Evolutionary conservation across 805 yeast genomes (phyloP).

Genomic region (Yarrowia sp.): DNA sequence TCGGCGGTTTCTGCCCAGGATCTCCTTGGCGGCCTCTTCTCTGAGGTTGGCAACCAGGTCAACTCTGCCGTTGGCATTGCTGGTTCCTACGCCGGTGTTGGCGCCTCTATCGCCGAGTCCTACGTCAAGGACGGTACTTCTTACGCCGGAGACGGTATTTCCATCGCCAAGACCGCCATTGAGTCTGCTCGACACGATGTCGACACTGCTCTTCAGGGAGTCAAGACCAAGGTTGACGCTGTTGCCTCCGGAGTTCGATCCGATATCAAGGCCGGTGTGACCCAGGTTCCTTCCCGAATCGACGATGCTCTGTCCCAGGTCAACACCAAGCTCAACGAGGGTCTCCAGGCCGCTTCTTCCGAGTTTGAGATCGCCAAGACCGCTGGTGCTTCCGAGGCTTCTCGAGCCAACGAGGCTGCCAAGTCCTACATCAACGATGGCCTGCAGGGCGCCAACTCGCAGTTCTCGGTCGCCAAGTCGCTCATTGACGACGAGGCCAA

Average conservation of each 20-base stretch:
- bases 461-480: slow-evolving; percentile 33
- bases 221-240: slow-evolving; percentile 17
- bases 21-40: slow-evolving; percentile 29
- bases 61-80: slow-evolving; percentile 32
- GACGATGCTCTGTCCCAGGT: slow-evolving; percentile 32
- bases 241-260: slow-evolving; percentile 33
- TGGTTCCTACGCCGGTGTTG: slow-evolving; percentile 30
- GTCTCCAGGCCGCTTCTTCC: slow-evolving; percentile 22
- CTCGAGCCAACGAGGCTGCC: slow-evolving; percentile 29
- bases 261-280: slow-evolving; percentile 33
- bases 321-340: slow-evolving; percentile 27
- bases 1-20: slow-evolving; percentile 25
- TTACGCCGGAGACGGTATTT: slow-evolving; percentile 35
- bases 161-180: slow-evolving; percentile 39
- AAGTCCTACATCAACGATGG: slow-evolving; percentile 34
- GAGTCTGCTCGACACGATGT: slow-evolving; percentile 35
- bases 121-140: slow-evolving; percentile 38
- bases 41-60: slow-evolving; percentile 33
- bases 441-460: slow-evolving; percentile 22
- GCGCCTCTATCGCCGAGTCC: slow-evolving; percentile 37
- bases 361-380: slow-evolving; percentile 37
- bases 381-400: slow-evolving; percentile 31
- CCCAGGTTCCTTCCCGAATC: slow-evolving; percentile 35
- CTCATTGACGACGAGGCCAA: slow-evolving; percentile 39
- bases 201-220: slow-evolving; percentile 15